These are phyloP conservation scores for Hyphopichia buzzinii DNA, from an alignment of 1,139 yeast species.

Conservation along the genomic window DNA sequence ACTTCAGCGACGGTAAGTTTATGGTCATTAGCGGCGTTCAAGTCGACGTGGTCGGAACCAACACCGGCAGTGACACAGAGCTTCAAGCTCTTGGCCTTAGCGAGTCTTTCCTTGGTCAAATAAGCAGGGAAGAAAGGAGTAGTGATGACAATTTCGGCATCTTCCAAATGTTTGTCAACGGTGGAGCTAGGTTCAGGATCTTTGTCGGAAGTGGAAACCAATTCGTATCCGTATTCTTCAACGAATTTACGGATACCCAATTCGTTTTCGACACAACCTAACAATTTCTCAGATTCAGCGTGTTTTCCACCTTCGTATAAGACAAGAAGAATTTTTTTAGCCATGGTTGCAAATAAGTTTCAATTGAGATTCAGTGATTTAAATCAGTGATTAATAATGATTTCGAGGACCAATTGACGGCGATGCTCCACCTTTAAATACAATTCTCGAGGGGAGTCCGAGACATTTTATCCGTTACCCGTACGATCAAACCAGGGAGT, in stretches of 20 bases:
- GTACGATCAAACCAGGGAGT: too few relatives aligned
- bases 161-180: constrained; percentile 64
- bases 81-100: constrained; percentile 71
- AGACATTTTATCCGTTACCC: too few relatives aligned
- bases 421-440: too few relatives aligned
- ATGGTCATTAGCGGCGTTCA: constrained; percentile 65
- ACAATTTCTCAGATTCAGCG: constrained; percentile 59
- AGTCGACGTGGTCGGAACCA: constrained; percentile 80
- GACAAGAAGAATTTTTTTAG: constrained; percentile 49
- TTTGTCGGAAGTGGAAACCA: constrained; percentile 65
- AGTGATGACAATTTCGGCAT: constrained; percentile 74
- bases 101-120: constrained; percentile 63
- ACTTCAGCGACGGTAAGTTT: constrained; percentile 72
- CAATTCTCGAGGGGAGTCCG: too few relatives aligned
- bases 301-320: constrained; percentile 56
- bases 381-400: too few relatives aligned
- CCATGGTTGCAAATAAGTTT: constrained; percentile 7
- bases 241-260: constrained; percentile 68
- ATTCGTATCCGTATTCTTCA: constrained; percentile 64
- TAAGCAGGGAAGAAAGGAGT: constrained; percentile 87
- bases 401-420: too few relatives aligned
- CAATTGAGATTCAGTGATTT: too few relatives aligned
- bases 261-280: constrained; percentile 76
- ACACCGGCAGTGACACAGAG: constrained; percentile 79
- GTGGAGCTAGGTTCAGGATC: constrained; percentile 58